Evolutionary conservation across 768 basidiomycete genomes (phyloP).

Genomic region (Tephrocybe sp.): DNA sequence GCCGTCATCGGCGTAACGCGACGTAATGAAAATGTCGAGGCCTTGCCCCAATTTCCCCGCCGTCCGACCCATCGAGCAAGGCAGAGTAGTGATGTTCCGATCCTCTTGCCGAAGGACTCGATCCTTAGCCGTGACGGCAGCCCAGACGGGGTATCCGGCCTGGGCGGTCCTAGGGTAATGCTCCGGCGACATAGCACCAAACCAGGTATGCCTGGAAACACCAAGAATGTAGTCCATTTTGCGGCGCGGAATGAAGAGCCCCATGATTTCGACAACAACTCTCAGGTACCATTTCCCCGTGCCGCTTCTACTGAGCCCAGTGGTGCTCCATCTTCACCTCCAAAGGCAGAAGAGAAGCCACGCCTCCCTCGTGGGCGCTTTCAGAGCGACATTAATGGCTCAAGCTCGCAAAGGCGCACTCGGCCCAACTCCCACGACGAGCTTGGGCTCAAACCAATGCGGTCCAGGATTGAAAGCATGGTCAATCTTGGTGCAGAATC

Average conservation of each 20-base stretch:
- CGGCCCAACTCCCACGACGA: slow-evolving; percentile 73
- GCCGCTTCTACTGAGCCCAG: slow-evolving; percentile 50
- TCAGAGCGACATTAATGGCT: slow-evolving; percentile 67
- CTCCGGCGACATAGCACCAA: slow-evolving; percentile 60
- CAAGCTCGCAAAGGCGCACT: slow-evolving; percentile 47
- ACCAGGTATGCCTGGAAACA: slow-evolving; percentile 22
- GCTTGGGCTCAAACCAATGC: slow-evolving; percentile 46
- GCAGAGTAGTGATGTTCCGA: slow-evolving; percentile 57
- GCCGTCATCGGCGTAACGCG: slow-evolving; percentile 46
- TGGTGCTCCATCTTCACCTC: slow-evolving; percentile 32
- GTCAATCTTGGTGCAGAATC: slow-evolving; percentile 56
- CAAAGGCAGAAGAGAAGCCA: slow-evolving; percentile 30
- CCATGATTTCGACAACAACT: slow-evolving; percentile 32
- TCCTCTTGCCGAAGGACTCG: slow-evolving; percentile 47
- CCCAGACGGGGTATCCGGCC: slow-evolving; percentile 46
- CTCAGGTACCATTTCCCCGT: slow-evolving; percentile 64
- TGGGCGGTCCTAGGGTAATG: slow-evolving; percentile 37
- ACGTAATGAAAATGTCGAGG: slow-evolving; percentile 45
- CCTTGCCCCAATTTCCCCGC: slow-evolving; percentile 46
- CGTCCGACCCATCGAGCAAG: slow-evolving; percentile 62
- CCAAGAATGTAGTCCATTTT: slow-evolving; percentile 46
- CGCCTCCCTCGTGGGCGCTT: slow-evolving; percentile 59
- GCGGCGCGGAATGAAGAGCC: slow-evolving; percentile 37
- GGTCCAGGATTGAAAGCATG: slow-evolving; percentile 74
- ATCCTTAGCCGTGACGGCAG: slow-evolving; percentile 51